Base-by-base conservation (phyloP, 192 early-diverging fungal species). In the Globomyces pollinis-pini region DNA sequence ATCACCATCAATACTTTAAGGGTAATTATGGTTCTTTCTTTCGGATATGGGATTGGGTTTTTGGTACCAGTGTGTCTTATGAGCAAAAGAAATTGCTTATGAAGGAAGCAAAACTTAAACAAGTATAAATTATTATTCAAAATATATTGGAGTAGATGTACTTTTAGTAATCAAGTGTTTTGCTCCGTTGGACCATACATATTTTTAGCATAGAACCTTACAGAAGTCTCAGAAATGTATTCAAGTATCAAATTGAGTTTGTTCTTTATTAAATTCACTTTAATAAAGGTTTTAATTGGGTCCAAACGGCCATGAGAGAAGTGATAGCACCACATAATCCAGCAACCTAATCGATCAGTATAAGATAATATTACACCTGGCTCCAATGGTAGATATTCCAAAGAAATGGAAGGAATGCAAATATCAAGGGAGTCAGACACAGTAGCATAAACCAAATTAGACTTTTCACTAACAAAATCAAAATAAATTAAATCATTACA, bases 41-140 rank as follows among this genome's bases (percentile, higher is more conserved):
- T 84, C 74, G 90, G 34, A 87, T 47, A 7, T 47, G 44, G 44
- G 92, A 95, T 79, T 78, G 84, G 44, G 63, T 89, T 33, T 84
- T 88, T 70, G 92, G 90, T 28, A 95, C 90, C 21, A 89, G 91
- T 72, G 67, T 70, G 34, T 88, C 85, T 64, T 91, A 90, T 66
- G 70, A 26, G 3, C 30, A 51, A 34, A 33, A 24, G 30, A 51
- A 51, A 18, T 28, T 16, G 16, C n/a, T n/a, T n/a, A 30, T 20
- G 13, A 34, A 51, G 8, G 30, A 30, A 11, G 50, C 50, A 51
- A 34, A 51, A n/a, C n/a, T n/a, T n/a, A n/a, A n/a, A n/a, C n/a
- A n/a, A n/a, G n/a, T n/a, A n/a, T n/a, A n/a, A n/a, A n/a, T n/a
- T n/a, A n/a, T n/a, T n/a, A n/a, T n/a, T n/a, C n/a, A n/a, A n/a